Base-by-base conservation (phyloP, 169 alveolate species). In the Theileria sp. region DNA sequence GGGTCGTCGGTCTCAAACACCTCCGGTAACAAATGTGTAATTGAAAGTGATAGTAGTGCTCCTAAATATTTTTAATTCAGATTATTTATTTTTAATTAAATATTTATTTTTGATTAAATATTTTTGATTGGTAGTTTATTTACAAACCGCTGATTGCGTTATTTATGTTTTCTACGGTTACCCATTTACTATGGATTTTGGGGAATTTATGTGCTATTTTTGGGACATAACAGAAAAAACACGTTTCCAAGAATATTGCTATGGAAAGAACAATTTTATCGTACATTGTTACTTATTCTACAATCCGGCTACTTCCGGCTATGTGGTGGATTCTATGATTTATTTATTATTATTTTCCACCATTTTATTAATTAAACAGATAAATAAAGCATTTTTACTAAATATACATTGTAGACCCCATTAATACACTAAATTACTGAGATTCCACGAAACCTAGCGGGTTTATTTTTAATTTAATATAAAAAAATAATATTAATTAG, bases 11-110 rank as follows among this genome's bases (percentile, higher is more conserved):
- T n/a, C 13, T 81, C 74, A 36, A 85, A 85, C 23, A 87, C 91
- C 56, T 85, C 91, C 25, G 91, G 91, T 12, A 85, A 72, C 26
- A 85, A 68, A 50, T 85, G 91, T 6, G 91, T 85, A 2, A 85
- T 51, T 10, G 91, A 75, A 21, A 85, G 84, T 0, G 91, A 68
- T 69, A 85, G 69, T 26, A 85, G 64, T 13, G 91, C 91, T 28
- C 91, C 91, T 85, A 56, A 28, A 38, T 19, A 19, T 25, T 51
- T 28, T n/a, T 49, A n/a, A 32, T 36, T 9, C 13, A 13, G 30
- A 12, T 34, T 28, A 66, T 15, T 15, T n/a, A n/a, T 4, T 32
- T 32, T 32, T 32, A 5, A 32, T 32, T 32, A 32, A 32, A 25
- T 23, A 3, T 44, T 44, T 44, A 44, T 36, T 36, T 62, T 23